phyloP scores from a whole-genome alignment of 768 basidiomycete species.

The Panus rudis region DNA sequence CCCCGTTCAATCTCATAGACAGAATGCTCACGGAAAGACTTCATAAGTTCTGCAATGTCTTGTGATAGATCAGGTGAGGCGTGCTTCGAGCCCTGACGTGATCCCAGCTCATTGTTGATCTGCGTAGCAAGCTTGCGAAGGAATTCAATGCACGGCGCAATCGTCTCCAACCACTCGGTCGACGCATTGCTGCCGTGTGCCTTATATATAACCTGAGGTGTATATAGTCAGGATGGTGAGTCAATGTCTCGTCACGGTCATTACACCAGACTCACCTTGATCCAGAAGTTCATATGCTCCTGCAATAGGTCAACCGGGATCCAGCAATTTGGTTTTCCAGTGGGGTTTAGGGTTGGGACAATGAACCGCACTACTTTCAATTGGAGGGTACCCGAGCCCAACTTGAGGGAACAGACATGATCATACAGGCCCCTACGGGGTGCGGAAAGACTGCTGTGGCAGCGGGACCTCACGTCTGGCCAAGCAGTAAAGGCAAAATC shows the following conservation, averaged over 20 bases:
- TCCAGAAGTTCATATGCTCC: conserved; percentile 29
- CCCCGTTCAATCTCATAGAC: not conserved
- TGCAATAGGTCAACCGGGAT: conserved; percentile 27
- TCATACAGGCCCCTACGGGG: conserved; percentile 32
- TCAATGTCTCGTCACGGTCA: not conserved
- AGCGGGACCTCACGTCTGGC: conserved; percentile 30
- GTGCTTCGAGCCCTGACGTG: conserved; percentile 28
- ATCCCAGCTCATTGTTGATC: conserved; percentile 20
- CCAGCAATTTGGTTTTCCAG: conserved; percentile 17
- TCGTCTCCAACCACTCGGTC: conserved; percentile 27
- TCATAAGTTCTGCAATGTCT: not conserved
- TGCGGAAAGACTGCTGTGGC: conserved; percentile 32
- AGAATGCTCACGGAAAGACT: not conserved
- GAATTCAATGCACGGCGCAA: conserved; percentile 24
- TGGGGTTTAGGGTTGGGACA: conserved; percentile 23
- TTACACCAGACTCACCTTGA: conserved; percentile 19
- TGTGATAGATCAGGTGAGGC: conserved; percentile 17
- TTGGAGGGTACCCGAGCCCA: conserved; percentile 24
- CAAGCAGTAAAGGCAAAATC: conserved; percentile 20
- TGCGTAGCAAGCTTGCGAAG: conserved; percentile 19
- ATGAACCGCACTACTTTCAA: conserved; percentile 22
- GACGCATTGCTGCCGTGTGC: conserved; percentile 28
- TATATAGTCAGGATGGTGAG: no score
- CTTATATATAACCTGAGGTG: conserved; percentile 22
- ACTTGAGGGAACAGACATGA: conserved; percentile 23